These are phyloP conservation scores for Calonectria montana DNA, from an alignment of 2,329 filamentous ascomycete genomes.

Conservation along the genomic window DNA sequence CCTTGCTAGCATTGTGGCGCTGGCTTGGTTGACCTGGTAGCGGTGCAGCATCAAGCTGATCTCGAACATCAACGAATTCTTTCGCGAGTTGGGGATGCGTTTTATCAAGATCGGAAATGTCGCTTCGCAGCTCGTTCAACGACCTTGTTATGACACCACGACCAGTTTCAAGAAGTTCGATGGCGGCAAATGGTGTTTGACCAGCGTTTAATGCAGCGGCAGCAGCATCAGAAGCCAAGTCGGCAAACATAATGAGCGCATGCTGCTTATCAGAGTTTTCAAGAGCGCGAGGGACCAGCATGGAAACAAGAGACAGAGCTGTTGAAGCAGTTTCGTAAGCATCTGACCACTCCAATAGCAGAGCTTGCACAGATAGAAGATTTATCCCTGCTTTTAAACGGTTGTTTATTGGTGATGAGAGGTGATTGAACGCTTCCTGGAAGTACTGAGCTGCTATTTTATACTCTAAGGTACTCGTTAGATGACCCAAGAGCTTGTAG, in stretches of 20 bases:
- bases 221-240: background rate
- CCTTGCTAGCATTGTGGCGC: background rate
- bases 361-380: too few species aligned
- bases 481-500: too few species aligned
- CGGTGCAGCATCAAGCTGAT: background rate
- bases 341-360: too few species aligned
- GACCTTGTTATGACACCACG: background rate
- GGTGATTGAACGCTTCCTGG: too few species aligned
- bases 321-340: too few species aligned
- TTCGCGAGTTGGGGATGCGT: background rate
- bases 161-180: background rate
- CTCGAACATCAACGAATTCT: background rate
- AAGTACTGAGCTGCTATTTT: too few species aligned
- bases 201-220: background rate
- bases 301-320: too few species aligned
- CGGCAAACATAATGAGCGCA: background rate
- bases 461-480: too few species aligned
- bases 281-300: too few species aligned
- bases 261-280: slow-evolving; percentile 1
- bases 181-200: background rate
- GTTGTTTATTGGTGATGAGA: too few species aligned
- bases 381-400: too few species aligned
- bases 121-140: background rate
- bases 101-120: background rate
- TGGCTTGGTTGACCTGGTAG: background rate